Base-by-base conservation (phyloP, 1,284 basidiomycete genomes). In the Ustilago crameri region DNA sequence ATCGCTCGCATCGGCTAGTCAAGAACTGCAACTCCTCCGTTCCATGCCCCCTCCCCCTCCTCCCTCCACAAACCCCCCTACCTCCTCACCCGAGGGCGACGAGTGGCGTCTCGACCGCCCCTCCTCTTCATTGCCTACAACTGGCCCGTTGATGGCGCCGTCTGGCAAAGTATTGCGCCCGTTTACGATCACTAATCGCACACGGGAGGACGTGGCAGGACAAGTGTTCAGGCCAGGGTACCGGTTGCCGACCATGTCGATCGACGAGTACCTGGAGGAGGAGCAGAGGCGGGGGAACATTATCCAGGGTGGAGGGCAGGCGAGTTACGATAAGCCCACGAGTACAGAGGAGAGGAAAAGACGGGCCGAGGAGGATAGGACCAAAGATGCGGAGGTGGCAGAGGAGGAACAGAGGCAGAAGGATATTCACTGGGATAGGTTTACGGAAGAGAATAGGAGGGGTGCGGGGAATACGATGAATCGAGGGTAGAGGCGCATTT, bases 391-490 rank as follows among this genome's bases (percentile, higher is more conserved):
- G 0, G 89, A 90, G 53, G 85, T 89, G 70, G 93, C 90, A 64
- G 87, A 84, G 15, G 94, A 96, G 34, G 75, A 76, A 40, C 74
- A 74, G 42, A 55, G 81, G 14, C 51, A 52, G 26, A 74, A 80
- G 46, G 71, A 75, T 38, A 51, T 81, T 14, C 22, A 71, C 22
- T 82, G 80, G 77, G 80, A 82, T 37, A 32, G 5, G 1, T 82
- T 76, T 35, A 61, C 50, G 1, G 80, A 82, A 38, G 18, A 47
- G 12, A 75, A 80, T 55, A 60, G 43, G 23, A 89, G 87, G 75
- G 95, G 94, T 0, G 90, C 90, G 17, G 95, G 95, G 3, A 97
- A 97, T 82, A 95, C 91, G 2, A 94, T 95, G 92, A 97, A 96
- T 83, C 87, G 93, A 56, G 94, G 94, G 18, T 53, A 14, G 5